Evolutionary conservation across 805 yeast genomes (phyloP), one percentile per base, ranked within the genome.

Genomic region (Ogataea salicorniae): DNA sequence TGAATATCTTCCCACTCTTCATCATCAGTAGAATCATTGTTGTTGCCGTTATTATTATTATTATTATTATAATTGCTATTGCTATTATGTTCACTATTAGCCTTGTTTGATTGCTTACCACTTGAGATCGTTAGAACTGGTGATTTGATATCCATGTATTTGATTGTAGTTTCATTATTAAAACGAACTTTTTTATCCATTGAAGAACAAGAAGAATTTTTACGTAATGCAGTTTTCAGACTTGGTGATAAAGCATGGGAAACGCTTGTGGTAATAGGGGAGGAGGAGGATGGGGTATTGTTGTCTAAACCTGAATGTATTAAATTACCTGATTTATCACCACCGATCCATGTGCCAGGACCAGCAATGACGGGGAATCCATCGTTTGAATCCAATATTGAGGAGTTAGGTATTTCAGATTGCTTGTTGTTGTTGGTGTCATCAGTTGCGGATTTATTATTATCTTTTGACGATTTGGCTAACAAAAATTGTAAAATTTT

Each of bases 401-500:
- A 31, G 22, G 76, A 72, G 23, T 66, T 33, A 18, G 34, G 37
- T 26, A 31, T 59, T 15, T 74, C 75, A 26, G 13, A 36, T n/a
- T 15, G 17, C 16, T 18, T 36, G 34, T 23, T 26, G 41, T 29
- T 18, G 15, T 22, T 35, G 37, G 23, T 34, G 34, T 20, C 31
- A n/a, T 41, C 35, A 15, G 55, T 59, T 16, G 63, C 66, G 35
- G 56, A 48, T 26, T 42, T 39, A n/a, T 52, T 56, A 7, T 61
- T 52, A 48, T 82, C 74, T 40, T 72, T 72, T 50, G 80, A 80
- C 42, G 79, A 82, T 60, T 85, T 73, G 33, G 73, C 68, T 55
- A 85, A 60, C 37, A 87, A 61, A 48, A 79, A 73, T 53, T 80
- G 74, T 40, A 91, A 63, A 20, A 89, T 72, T 46, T 73, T 73